Evolutionary conservation across 495 filamentous ascomycete genomes (phyloP).

Genomic region (Collariella sp.): DNA sequence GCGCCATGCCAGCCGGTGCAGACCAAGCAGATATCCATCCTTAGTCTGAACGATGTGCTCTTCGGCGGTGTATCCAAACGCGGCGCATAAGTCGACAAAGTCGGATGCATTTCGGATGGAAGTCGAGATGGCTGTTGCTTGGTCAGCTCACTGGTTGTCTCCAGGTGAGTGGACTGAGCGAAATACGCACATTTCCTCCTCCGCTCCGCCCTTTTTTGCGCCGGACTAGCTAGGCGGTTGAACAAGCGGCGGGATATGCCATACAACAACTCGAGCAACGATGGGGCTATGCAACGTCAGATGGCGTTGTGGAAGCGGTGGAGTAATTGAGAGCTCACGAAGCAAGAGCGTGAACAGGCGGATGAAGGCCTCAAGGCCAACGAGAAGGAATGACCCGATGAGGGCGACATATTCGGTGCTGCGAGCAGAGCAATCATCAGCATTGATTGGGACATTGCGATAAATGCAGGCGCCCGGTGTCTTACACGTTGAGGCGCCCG

Average conservation of each 20-base stretch:
- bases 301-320: conserved; percentile 7
- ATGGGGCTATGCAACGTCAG: conserved; percentile 47
- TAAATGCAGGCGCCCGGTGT: not conserved
- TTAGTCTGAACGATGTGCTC: conserved; percentile 92
- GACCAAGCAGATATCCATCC: conserved; percentile 86
- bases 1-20: conserved; percentile 78
- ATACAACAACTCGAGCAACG: conserved; percentile 77
- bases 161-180: not conserved
- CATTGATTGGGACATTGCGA: not conserved
- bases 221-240: conserved; percentile 65
- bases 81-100: conserved; percentile 81
- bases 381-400: conserved; percentile 68
- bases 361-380: conserved; percentile 71
- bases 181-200: conserved; percentile 43
- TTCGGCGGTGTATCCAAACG: conserved; percentile 86
- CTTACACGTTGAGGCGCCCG: conserved; percentile 67
- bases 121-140: conserved; percentile 38
- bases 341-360: conserved; percentile 84
- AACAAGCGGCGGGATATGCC: conserved; percentile 71
- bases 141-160: conserved; percentile 15
- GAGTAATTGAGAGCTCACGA: conserved; percentile 47
- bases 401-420: conserved; percentile 83
- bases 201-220: conserved; percentile 52
- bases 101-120: conserved; percentile 64
- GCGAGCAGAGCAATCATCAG: not conserved